Base-by-base conservation (phyloP, 306 rosid genomes). In the Mimosa pudica region DNA sequence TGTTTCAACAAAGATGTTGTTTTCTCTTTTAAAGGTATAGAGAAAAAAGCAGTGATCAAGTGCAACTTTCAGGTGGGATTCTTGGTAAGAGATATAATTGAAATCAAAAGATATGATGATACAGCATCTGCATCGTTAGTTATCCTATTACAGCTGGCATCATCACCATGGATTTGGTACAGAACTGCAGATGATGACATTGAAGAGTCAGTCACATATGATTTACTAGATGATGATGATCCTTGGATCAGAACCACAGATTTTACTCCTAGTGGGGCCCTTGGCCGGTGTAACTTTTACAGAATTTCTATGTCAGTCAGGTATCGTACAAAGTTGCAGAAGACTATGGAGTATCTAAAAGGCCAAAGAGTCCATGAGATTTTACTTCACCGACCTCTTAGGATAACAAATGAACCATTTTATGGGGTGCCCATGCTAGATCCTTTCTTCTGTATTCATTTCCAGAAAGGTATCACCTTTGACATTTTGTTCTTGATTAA, bases 241-340 rank as follows among this genome's bases (percentile, higher is more conserved):
- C 92, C 94, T 1, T 90, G 92, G 94, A 88, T 90, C 77, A 79
- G 94, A 81, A 83, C 94, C 41, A 88, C 92, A 0, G 94, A 90
- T 86, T 90, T 90, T 73, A 88, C 90, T 24, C 81, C 77, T 20
- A 79, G 83, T 83, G 88, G 90, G 58, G 90, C 94, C 20, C 78
- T 90, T 49, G 92, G 92, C 70, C 89, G 92, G 16, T 88, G 94
- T 81, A 83, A 73, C 82, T 85, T 69, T 10, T 90, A 86, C 74
- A 79, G 86, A 76, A 78, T 90, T 52, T 86, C 85, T 57, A 84
- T 90, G 57, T 86, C 90, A 75, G 92, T 90, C 18, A 85, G 92
- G 44, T 79, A 90, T 74, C 69, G 88, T 58, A 42, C 51, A 18
- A 90, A 90, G 80, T 80, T 88, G 85, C 70, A 49, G 47, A 85